Base-by-base conservation (phyloP, 176 grass and related monocot genomes). In the Hordeum vulgare region DNA sequence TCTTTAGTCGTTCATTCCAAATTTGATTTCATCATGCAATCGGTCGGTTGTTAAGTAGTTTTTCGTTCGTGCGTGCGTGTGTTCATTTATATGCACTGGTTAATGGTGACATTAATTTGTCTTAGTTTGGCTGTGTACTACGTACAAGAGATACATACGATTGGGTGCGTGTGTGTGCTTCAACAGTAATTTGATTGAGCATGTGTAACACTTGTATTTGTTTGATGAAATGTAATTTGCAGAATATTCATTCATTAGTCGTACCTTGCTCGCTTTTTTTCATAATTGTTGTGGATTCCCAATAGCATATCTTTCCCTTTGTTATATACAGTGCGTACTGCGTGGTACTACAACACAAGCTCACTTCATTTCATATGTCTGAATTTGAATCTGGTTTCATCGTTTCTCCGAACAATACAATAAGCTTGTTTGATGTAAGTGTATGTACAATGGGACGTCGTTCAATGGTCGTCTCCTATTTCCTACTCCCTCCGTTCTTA, bases 181-280 rank as follows among this genome's bases (percentile, higher is more conserved):
- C 4, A 67, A 67, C 65, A 67, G 21, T 45, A 41, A 21, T 12
- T n/a, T 39, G 1, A 37, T 68, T 37, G 23, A 68, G 65, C 39
- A 71, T 8, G 68, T 73, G 69, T 47, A 73, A 18, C 24, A 47
- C 40, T 27, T 39, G 13, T 73, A 18, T 47, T 73, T 27, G 69
- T 47, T 47, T 49, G 41, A 73, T 73, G 70, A 73, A 20, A 73
- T 47, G 70, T 49, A 73, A 73, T 73, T 47, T 49, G 41, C 70
- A 73, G 41, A 72, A 47, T 27, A 47, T 27, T 42, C 15, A 10
- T n/a, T 36, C 33, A 35, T 15, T 8, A 17, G 0, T 40, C 9
- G 23, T 27, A 41, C 3, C 7, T 72, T 27, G 12, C 17, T 53
- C 49, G 6, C 2, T 54, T 18, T 72, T 18, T 72, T 17, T 71